Evolutionary conservation across 139 green algal species (phyloP).

Genomic region (Tetradesmus obliquus): DNA sequence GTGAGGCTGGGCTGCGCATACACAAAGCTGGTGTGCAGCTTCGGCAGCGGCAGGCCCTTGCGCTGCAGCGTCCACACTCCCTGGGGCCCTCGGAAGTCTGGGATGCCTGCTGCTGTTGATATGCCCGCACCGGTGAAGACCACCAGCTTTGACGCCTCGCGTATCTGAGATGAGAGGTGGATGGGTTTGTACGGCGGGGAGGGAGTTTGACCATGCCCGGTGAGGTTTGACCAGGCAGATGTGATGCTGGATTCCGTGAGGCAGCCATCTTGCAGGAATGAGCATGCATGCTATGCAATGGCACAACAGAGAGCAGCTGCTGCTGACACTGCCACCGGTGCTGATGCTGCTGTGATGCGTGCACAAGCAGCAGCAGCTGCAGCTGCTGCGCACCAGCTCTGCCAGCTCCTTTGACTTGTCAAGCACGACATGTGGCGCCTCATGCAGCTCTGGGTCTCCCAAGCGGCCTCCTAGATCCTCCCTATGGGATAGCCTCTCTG

Average conservation of each 20-base stretch:
- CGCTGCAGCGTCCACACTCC: constrained; percentile 95
- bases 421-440: constrained; percentile 52
- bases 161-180: constrained; percentile 46
- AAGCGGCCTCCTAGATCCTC: constrained; percentile 86
- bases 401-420: constrained; percentile 65
- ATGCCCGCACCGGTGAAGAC: constrained; percentile 96
- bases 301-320: not conserved
- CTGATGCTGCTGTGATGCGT: not conserved
- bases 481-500: constrained; percentile 73
- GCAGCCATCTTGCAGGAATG: too few relatives aligned
- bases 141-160: constrained; percentile 63
- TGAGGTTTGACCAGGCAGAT: too few relatives aligned
- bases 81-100: constrained; percentile 92
- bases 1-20: constrained; percentile 84
- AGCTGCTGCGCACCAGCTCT: constrained; percentile 54
- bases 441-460: constrained; percentile 74
- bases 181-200: not conserved
- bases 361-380: not conserved
- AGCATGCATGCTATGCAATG: not conserved
- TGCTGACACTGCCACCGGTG: not conserved
- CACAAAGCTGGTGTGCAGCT: constrained; percentile 77
- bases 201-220: too few relatives aligned
- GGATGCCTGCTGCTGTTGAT: constrained; percentile 91
- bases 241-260: too few relatives aligned
- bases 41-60: constrained; percentile 62